Evolutionary conservation across 306 rosid species (phyloP), one percentile per base, ranked within the genome.

Genomic region (Medicago lupulina): DNA sequence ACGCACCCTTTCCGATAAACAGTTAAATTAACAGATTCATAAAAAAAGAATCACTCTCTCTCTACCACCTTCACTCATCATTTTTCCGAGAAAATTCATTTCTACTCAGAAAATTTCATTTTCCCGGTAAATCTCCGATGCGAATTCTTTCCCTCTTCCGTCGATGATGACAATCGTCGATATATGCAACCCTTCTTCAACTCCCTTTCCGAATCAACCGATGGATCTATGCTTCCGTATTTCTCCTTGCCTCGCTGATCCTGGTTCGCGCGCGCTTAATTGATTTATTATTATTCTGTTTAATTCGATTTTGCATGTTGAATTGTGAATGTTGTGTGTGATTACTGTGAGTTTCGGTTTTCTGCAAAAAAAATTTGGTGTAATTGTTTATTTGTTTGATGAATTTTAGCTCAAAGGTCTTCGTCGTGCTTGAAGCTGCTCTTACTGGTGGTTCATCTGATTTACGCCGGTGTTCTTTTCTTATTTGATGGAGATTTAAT

Each of bases 231-330:
- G 77, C 89, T 76, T 51, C 80, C 79, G 82, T 4, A 21, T 67
- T 18, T 60, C 83, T 51, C 98, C 97, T 41, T 96, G 97, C 71
- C 90, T 92, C 70, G 74, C 89, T 49, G 97, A 92, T 86, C 99
- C 97, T 8, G 96, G 99, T 95, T 72, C 70, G 38, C 7, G 38
- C 70, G 38, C 7, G 38, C 17, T 13, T 67, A 55, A 59, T 25
- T 17, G 9, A 44, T 54, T 54, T 46, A 14, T 43, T 14, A 14
- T 31, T 4, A 34, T 28, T 54, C 17, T 41, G 8, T 40, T 51
- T n/a, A 23, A 6, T 67, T 18, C 6, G 57, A 71, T 18, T 86
- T 70, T 66, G 43, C 70, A 34, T 47, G 28, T 53, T 79, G 61
- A 41, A 49, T 49, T 40, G 21, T 75, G 67, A 67, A 61, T 51